Evolutionary conservation across 768 basidiomycete genomes (phyloP).

Genomic region (Rhodotorula babjevae): DNA sequence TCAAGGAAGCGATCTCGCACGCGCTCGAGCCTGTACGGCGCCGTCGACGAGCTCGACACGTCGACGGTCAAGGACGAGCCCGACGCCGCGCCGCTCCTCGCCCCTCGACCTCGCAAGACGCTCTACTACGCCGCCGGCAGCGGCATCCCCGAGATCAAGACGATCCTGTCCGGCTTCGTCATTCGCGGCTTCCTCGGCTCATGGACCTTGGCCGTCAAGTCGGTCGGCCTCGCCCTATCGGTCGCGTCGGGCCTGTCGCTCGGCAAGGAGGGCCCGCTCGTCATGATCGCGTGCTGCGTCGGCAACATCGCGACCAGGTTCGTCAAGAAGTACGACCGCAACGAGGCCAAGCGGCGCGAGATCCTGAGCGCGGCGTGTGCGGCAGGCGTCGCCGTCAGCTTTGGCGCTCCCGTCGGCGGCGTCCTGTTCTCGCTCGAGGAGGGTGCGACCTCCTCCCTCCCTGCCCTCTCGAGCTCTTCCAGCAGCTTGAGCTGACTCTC

Average conservation of each 20-base stretch:
- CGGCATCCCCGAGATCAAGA: slow-evolving; percentile 96
- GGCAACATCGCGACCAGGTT: slow-evolving; percentile 88
- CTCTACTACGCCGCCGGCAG: slow-evolving; percentile 64
- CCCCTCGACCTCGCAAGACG: slow-evolving; percentile 32
- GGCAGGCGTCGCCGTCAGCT: slow-evolving; percentile 94
- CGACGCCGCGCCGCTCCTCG: background rate
- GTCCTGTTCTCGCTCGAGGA: slow-evolving; percentile 90
- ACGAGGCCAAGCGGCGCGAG: slow-evolving; percentile 94
- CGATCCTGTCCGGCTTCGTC: slow-evolving; percentile 66
- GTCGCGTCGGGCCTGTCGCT: slow-evolving; percentile 88
- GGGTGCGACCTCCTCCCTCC: slow-evolving; percentile 54
- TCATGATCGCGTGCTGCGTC: slow-evolving; percentile 86
- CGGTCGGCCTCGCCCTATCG: slow-evolving; percentile 78
- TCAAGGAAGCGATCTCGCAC: accelerated
- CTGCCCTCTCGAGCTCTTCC: background rate
- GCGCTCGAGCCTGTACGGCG: background rate
- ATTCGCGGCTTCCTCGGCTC: slow-evolving; percentile 91
- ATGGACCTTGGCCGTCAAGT: slow-evolving; percentile 69
- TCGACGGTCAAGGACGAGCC: background rate
- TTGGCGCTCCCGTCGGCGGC: slow-evolving; percentile 79
- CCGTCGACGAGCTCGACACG: background rate
- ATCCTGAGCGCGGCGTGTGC: slow-evolving; percentile 89
- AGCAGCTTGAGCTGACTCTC: too few relatives aligned
- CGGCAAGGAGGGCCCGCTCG: slow-evolving; percentile 77
- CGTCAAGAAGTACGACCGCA: slow-evolving; percentile 83